These are phyloP conservation scores for Trametes versicolor DNA, from an alignment of 1,284 basidiomycete genomes.

Conservation along the genomic window DNA sequence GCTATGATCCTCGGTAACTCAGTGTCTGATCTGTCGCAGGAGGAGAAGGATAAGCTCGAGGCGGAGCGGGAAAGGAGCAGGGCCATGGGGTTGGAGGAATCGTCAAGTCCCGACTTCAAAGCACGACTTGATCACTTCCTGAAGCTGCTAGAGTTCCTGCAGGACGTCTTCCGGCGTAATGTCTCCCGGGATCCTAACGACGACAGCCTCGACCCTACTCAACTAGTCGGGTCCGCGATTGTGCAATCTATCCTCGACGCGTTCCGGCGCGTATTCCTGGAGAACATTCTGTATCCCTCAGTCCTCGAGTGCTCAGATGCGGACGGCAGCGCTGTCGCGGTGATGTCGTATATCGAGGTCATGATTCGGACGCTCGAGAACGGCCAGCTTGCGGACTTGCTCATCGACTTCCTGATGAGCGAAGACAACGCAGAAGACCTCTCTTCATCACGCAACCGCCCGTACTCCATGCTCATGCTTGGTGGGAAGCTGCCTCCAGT, in stretches of 20 bases:
- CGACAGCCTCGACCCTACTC: slow-evolving; percentile 60
- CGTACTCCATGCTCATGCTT: slow-evolving; percentile 59
- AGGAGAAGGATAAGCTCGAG: slow-evolving; percentile 63
- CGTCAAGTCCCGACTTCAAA: slow-evolving; percentile 81
- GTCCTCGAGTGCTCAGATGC: slow-evolving; percentile 92
- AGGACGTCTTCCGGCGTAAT: slow-evolving; percentile 85
- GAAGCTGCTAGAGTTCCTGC: slow-evolving; percentile 91
- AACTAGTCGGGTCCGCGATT: slow-evolving; percentile 79
- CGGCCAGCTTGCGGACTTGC: slow-evolving; percentile 73
- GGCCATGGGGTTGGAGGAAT: slow-evolving; percentile 77
- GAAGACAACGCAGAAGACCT: slow-evolving; percentile 80
- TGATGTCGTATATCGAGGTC: slow-evolving; percentile 96
- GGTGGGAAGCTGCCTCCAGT: slow-evolving; percentile 49
- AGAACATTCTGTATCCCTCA: slow-evolving; percentile 94
- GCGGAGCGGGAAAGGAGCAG: slow-evolving; percentile 63
- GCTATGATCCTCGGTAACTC: slow-evolving; percentile 76
- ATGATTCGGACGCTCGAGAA: slow-evolving; percentile 82
- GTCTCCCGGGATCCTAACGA: slow-evolving; percentile 51
- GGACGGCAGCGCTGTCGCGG: slow-evolving; percentile 95
- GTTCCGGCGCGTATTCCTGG: slow-evolving; percentile 87
- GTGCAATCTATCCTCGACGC: slow-evolving; percentile 85
- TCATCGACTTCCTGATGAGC: slow-evolving; percentile 83
- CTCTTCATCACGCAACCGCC: slow-evolving; percentile 53
- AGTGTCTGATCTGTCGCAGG: slow-evolving; percentile 53
- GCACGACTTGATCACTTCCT: slow-evolving; percentile 88